These are phyloP conservation scores for Chiua virens DNA, from an alignment of 768 basidiomycete genomes.

Conservation along the genomic window DNA sequence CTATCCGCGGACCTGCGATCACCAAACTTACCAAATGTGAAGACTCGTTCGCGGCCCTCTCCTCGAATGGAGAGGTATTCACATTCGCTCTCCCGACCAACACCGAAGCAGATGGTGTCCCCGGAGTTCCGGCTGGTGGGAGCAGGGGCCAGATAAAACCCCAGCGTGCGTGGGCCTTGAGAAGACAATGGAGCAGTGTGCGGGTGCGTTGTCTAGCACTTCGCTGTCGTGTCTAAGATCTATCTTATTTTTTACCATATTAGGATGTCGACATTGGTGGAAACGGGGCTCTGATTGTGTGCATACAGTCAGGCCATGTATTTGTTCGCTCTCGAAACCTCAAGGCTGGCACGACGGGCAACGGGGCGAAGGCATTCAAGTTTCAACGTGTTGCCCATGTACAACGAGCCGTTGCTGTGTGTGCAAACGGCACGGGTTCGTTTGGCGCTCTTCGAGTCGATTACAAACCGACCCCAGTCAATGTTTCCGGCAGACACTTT, in stretches of 20 bases:
- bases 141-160: constrained; percentile 55
- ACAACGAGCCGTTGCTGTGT: constrained; percentile 84
- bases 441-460: constrained; percentile 85
- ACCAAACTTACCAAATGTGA: constrained; percentile 80
- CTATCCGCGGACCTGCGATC: constrained; percentile 67
- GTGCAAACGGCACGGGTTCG: constrained; percentile 83
- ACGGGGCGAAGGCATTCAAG: constrained; percentile 55
- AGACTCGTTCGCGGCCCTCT: constrained; percentile 78
- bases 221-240: background rate
- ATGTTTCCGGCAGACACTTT: constrained; percentile 53
- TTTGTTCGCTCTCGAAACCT: constrained; percentile 72
- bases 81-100: constrained; percentile 59
- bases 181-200: constrained; percentile 84
- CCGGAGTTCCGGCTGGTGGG: constrained; percentile 10
- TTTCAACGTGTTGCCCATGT: constrained; percentile 79
- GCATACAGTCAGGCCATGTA: constrained; percentile 93
- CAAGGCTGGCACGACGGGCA: constrained; percentile 24
- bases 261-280: constrained; percentile 88
- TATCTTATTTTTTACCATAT: background rate
- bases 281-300: constrained; percentile 87
- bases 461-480: constrained; percentile 56
- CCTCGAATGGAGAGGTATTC: constrained; percentile 88
- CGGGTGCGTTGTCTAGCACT: constrained; percentile 43
- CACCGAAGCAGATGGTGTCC: constrained; percentile 25
- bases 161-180: constrained; percentile 87